Conservation (phyloP, 2,329 filamentous ascomycete species). For the Penicillium carneum region DNA sequence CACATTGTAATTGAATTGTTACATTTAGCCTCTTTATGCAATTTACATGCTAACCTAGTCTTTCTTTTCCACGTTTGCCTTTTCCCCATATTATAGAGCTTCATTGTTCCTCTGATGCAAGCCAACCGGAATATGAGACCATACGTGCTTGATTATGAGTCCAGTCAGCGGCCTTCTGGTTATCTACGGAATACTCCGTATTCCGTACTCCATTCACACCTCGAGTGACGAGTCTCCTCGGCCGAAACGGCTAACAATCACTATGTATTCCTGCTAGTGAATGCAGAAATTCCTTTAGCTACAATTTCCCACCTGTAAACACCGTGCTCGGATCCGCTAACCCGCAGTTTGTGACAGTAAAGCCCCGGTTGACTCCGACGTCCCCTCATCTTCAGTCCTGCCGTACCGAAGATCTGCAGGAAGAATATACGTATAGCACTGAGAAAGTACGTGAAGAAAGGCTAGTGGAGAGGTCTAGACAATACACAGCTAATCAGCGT, state of each 20-base stretch:
- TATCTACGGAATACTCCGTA: too few species aligned
- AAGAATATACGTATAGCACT: background rate
- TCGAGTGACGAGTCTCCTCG: background rate
- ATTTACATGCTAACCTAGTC: background rate
- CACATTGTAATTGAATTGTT: background rate
- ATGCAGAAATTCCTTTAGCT: background rate
- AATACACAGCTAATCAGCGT: constrained; percentile 5
- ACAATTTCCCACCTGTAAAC: background rate
- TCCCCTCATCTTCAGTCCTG: background rate
- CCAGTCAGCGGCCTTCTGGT: background rate
- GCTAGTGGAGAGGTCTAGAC: constrained; percentile 21
- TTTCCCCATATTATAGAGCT: background rate
- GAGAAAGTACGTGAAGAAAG: constrained; percentile 18
- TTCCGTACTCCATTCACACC: background rate
- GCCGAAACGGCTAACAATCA: background rate
- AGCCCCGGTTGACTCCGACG: background rate
- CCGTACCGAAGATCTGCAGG: background rate
- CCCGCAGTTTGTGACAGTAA: background rate
- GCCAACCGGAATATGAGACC: background rate
- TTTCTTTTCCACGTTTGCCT: background rate
- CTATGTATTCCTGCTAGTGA: background rate
- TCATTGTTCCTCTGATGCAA: background rate
- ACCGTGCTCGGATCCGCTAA: background rate
- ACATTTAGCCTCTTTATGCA: background rate
- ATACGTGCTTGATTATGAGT: too few species aligned